Base-by-base conservation (phyloP, 2,329 filamentous ascomycete species). In the Metarhizium humberi region DNA sequence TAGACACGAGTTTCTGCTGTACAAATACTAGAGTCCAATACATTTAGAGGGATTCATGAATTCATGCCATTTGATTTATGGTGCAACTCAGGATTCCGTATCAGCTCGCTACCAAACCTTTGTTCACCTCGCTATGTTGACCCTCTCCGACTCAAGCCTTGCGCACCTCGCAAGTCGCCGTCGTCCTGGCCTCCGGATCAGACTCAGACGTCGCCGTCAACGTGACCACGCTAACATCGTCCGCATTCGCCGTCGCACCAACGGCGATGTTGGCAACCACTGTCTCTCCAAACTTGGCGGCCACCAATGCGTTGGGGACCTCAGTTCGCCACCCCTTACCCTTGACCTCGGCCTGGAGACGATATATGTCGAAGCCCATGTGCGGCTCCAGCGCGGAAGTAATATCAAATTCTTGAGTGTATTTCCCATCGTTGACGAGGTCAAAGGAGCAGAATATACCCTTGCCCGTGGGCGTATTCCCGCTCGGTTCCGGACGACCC, bases 181-280 rank as follows among this genome's bases (percentile, higher is more conserved):
- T 63, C 3, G 63, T 62, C 5, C 57, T 59, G 25, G 25, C 25
- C 25, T 25, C 25, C 25, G 25, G 11, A 69, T 77, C 68, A 10
- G 74, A 75, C 67, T 78, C 76, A 0, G 75, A 78, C 13, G 66
- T 73, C n/a, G 67, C 75, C 32, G 67, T 72, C 47, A 78, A 55
- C 45, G 63, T 75, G 4, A 78, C 71, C 1, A 71, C 67, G 1
- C 71, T 75, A 6, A 63, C 63, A 1, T 63, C 60, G 20, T 62
- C 65, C 3, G 71, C 25, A 25, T 25, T 25, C 25, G 4, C 25
- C 25, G 25, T 25, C 25, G 25, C 25, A 4, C 25, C 25, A 25
- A 25, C 25, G 25, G 25, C 25, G 25, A 25, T 4, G 25, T 25
- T 25, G 25, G 25, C 25, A 25, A 25, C 25, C 25, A 25, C 25